phyloP scores from a whole-genome alignment of 192 early-diverging fungal species.

The Obelidium mucronatum region DNA sequence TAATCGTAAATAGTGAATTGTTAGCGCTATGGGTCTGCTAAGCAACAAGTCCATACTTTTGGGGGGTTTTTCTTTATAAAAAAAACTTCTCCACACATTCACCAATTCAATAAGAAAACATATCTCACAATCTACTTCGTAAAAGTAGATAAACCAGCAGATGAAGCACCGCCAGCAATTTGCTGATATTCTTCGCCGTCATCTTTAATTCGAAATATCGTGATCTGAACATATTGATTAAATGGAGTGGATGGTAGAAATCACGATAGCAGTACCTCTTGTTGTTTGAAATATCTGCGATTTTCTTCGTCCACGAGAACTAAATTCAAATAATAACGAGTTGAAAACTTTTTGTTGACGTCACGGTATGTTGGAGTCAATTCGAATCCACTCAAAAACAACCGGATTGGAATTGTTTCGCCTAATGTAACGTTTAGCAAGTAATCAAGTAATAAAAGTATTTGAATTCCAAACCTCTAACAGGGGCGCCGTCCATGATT shows the following conservation, averaged over 20 bases:
- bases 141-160: conserved; percentile 48
- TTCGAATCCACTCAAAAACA: conserved; percentile 97
- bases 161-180: conserved; percentile 55
- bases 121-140: conserved; percentile 19
- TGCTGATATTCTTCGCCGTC: conserved; percentile 29
- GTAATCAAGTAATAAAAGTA: background rate
- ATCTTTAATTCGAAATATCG: conserved; percentile 48
- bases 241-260: conserved; percentile 3
- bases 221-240: conserved; percentile 39
- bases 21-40: too few species aligned
- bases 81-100: too few species aligned
- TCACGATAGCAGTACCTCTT: conserved; percentile 66
- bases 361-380: conserved; percentile 98
- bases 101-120: too few species aligned
- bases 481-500: conserved; percentile 99
- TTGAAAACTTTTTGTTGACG: conserved; percentile 99
- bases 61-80: too few species aligned
- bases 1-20: too few species aligned
- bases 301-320: conserved; percentile 99
- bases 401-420: conserved; percentile 97
- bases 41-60: too few species aligned
- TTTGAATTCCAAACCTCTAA: conserved; percentile 61
- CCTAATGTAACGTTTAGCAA: conserved; percentile 48
- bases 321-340: conserved; percentile 97
- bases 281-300: conserved; percentile 98